These are phyloP conservation scores for Lablab purpureus DNA, from an alignment of 306 rosid genomes.

Conservation along the genomic window DNA sequence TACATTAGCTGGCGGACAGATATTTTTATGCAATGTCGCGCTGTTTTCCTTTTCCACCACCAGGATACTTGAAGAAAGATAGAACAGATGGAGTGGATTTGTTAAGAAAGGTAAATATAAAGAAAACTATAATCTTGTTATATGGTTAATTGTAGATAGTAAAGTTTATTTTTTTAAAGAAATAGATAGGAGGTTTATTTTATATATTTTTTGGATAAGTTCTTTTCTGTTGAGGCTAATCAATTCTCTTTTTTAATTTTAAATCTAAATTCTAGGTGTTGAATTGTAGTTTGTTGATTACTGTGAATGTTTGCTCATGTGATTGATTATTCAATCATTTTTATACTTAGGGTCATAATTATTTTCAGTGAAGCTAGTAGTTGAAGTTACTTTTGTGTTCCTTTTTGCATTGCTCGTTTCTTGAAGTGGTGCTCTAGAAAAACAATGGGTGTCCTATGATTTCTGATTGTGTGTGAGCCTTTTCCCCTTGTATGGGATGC, in stretches of 20 bases:
- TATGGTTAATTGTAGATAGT: no score
- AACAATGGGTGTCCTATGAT: neutral
- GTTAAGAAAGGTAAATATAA: conserved; percentile 66
- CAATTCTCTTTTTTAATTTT: neutral
- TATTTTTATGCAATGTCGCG: conserved; percentile 98
- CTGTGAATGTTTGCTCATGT: neutral
- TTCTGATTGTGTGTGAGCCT: neutral
- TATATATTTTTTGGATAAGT: no score
- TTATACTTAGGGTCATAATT: neutral
- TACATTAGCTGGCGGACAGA: conserved; percentile 53
- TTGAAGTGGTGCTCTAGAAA: neutral
- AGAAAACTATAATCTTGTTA: no score
- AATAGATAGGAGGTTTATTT: no score
- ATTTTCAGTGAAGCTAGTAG: neutral
- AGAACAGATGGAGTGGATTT: conserved; percentile 69
- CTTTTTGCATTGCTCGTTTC: neutral
- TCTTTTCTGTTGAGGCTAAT: no score
- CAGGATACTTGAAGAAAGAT: conserved; percentile 89
- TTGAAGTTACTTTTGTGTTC: conserved; percentile 20
- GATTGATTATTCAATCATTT: neutral
- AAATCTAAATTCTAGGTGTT: neutral
- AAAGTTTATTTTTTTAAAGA: no score
- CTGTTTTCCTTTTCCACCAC: conserved; percentile 96
- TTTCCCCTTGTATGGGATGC: neutral
- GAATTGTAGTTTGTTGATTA: neutral